phyloP scores from a whole-genome alignment of 305 asterid species.

The Solanum aculeatissimum region DNA sequence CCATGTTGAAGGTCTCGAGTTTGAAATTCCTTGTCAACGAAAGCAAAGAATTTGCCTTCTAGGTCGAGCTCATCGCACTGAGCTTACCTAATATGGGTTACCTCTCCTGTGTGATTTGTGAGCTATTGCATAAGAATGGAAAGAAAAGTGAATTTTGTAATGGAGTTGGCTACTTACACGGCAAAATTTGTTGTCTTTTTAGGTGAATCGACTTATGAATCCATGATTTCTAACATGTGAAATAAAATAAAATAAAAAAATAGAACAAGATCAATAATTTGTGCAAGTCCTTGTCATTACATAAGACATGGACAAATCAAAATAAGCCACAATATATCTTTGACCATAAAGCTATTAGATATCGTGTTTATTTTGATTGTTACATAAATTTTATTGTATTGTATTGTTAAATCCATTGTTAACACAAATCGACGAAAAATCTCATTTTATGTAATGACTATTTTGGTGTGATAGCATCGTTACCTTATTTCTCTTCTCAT shows the following conservation, averaged over 20 bases:
- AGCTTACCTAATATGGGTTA: too few relatives aligned
- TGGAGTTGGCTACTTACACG: background rate
- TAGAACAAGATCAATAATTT: background rate
- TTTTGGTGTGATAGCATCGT: fast-evolving
- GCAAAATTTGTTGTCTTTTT: background rate
- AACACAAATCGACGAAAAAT: too few relatives aligned
- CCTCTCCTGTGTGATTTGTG: too few relatives aligned
- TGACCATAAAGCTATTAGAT: background rate
- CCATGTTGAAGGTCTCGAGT: too few relatives aligned
- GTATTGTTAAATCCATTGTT: too few relatives aligned
- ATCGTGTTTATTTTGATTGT: too few relatives aligned
- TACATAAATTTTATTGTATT: too few relatives aligned
- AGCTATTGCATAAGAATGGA: too few relatives aligned
- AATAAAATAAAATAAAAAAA: background rate
- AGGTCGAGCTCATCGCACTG: too few relatives aligned
- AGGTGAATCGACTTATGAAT: background rate
- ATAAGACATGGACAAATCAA: background rate
- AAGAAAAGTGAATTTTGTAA: background rate
- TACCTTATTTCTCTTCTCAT: background rate
- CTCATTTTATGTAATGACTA: too few relatives aligned
- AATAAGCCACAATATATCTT: background rate
- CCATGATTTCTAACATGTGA: background rate
- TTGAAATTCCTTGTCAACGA: too few relatives aligned
- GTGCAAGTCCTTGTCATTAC: background rate
- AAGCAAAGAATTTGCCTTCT: too few relatives aligned